A percentile compares a stretch with the other conserved stretches of the same genome.
phyloP scores from a whole-genome alignment of 345 rosid genomes.

The Hirschfeldia incana region DNA sequence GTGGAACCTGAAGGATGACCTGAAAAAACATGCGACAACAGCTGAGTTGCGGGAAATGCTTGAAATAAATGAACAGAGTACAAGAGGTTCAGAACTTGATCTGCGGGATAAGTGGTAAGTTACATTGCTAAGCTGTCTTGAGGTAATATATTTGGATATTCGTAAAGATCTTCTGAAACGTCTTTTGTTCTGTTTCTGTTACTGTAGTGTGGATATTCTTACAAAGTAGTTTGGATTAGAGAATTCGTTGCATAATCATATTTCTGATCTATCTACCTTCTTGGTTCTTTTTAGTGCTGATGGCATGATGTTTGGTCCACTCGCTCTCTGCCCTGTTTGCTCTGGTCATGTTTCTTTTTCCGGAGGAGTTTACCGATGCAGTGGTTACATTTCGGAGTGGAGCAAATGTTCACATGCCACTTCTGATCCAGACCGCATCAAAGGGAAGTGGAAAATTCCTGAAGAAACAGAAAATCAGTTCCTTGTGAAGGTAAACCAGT shows the following conservation, averaged over 20 bases:
- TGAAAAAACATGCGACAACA: conserved; percentile 73
- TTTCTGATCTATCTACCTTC: not conserved
- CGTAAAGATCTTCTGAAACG: too few relatives aligned
- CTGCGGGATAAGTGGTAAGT: conserved; percentile 83
- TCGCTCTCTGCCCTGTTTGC: conserved; percentile 70
- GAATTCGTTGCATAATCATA: conserved; percentile 1
- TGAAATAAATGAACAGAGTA: conserved; percentile 67
- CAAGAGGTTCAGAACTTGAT: conserved; percentile 86
- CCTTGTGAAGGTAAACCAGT: conserved; percentile 59
- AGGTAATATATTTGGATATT: too few relatives aligned
- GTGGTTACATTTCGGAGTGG: conserved; percentile 81
- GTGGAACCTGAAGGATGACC: conserved; percentile 87
- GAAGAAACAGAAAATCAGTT: conserved; percentile 63
- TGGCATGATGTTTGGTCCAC: conserved; percentile 96
- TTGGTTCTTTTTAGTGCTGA: conserved; percentile 63
- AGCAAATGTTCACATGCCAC: conserved; percentile 85
- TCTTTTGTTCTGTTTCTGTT: not conserved
- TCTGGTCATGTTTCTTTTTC: conserved; percentile 69
- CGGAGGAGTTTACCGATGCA: conserved; percentile 77
- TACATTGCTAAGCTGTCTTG: not conserved
- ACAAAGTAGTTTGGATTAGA: conserved; percentile 10
- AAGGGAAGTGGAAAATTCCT: conserved; percentile 86
- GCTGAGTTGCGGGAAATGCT: conserved; percentile 84
- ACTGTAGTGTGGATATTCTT: not conserved
- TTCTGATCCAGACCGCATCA: conserved; percentile 66